phyloP scores from a whole-genome alignment of 345 rosid species.

The Populus davidiana region DNA sequence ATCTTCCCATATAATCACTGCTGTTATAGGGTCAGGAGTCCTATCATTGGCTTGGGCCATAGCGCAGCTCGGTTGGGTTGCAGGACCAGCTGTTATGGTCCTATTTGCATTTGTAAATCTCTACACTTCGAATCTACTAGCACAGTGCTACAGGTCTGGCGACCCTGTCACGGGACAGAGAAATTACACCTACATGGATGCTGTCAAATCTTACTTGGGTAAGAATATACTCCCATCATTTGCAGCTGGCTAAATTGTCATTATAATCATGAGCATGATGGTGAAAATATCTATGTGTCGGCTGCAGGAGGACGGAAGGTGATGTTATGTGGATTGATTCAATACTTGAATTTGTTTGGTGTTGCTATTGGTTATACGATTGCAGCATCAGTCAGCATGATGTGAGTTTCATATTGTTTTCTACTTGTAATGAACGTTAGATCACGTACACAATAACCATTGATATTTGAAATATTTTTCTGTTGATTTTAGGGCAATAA shows the following conservation, averaged over 20 bases:
- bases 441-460: no score
- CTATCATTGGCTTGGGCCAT: conserved; percentile 51
- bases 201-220: conserved; percentile 47
- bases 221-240: background rate
- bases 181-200: conserved; percentile 53
- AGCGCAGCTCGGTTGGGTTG: conserved; percentile 53
- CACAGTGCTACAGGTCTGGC: conserved; percentile 45
- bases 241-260: background rate
- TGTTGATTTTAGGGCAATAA: conserved; percentile 52
- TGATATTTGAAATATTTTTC: background rate
- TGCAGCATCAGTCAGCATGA: conserved; percentile 55
- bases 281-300: background rate
- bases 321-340: conserved; percentile 39
- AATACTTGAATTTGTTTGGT: conserved; percentile 47
- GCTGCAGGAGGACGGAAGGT: conserved; percentile 43
- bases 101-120: conserved; percentile 45
- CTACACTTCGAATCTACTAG: conserved; percentile 38
- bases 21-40: conserved; percentile 56
- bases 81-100: conserved; percentile 41
- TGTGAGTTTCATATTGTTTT: conserved; percentile 25
- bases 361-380: conserved; percentile 52
- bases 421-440: no score
- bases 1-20: conserved; percentile 46
- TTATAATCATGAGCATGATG: background rate
- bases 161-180: conserved; percentile 44